Base-by-base conservation (phyloP, 2,329 filamentous ascomycete genomes). In the Camillea tinctor region DNA sequence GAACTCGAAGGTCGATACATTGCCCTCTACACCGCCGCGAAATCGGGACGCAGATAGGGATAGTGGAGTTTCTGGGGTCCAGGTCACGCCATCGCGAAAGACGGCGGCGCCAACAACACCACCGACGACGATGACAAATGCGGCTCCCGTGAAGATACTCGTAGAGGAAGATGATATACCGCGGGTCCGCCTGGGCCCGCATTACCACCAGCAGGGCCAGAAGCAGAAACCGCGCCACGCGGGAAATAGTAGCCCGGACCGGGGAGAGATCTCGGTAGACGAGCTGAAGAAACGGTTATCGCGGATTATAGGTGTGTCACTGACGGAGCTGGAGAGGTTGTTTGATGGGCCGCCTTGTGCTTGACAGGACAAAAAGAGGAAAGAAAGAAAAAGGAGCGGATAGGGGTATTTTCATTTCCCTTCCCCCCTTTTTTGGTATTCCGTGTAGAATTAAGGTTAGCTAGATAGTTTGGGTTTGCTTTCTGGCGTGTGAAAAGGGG, bases 231-330 rank as follows among this genome's bases (percentile, higher is more conserved):
- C 36, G 17, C 53, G 4, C 54, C 52, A 4, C 19, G 49, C 1
- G 8, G 13, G 24, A 8, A 55, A 9, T 26, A 54, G n/a, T 50
- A 62, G 60, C 50, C 60, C 63, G 21, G 64, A 63, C 22, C 59
- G 55, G 21, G 44, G 60, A 21, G 72, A 73, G 62, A 71, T 71
- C 54, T 72, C 69, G 20, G 58, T 73, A 2, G 71, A 74, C 21
- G 72, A 74, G 59, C 64, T 73, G n/a, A 66, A 71, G 56, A 68
- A 62, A 54, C 60, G 72, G 36, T 61, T 74, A 13, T 73, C 71
- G 9, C 60, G 60, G 30, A 65, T 74, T 22, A 65, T 74, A 13
- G 71, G 68, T 1, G 67, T 72, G 8, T 74, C 70, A 30, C 52
- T 73, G 50, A 65, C 62, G 23, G 71, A 73, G 55, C 54, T 74